Percentiles rank a stretch among this genome's conserved stretches.
phyloP scores from a whole-genome alignment of 2,329 filamentous ascomycete genomes.

The Bimuria novae-zelandiae region DNA sequence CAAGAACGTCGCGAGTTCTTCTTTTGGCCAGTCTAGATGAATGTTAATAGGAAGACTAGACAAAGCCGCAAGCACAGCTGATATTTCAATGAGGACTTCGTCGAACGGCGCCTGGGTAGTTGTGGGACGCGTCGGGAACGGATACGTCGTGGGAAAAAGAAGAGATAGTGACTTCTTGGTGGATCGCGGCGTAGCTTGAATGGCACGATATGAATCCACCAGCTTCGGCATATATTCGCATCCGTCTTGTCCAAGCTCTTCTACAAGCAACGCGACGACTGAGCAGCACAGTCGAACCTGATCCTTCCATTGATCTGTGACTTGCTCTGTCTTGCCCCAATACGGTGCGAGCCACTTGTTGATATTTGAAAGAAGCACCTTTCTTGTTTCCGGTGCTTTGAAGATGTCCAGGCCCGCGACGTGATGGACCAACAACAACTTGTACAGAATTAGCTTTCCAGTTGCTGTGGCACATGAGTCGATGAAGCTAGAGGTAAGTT shows the following conservation, averaged over 20 bases:
- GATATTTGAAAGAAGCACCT: slow-evolving; percentile 77
- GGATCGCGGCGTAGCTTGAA: slow-evolving; percentile 68
- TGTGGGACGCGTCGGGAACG: slow-evolving; percentile 77
- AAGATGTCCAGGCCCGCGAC: slow-evolving; percentile 85
- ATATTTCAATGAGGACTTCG: slow-evolving; percentile 85
- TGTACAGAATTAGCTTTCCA: slow-evolving; percentile 89
- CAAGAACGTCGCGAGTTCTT: slow-evolving; percentile 75
- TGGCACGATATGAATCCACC: slow-evolving; percentile 82
- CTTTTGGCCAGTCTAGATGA: slow-evolving; percentile 73
- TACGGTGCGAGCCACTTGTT: slow-evolving; percentile 90
- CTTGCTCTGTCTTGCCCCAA: slow-evolving; percentile 77
- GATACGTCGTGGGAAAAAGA: slow-evolving; percentile 87
- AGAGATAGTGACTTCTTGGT: slow-evolving; percentile 72
- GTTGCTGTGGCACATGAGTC: slow-evolving; percentile 86
- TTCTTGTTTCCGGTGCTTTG: slow-evolving; percentile 73
- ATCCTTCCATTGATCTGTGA: slow-evolving; percentile 86
- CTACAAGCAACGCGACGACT: slow-evolving; percentile 83
- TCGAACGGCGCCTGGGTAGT: slow-evolving; percentile 70
- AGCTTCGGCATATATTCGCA: slow-evolving; percentile 90
- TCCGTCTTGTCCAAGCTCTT: slow-evolving; percentile 77
- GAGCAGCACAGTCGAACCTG: slow-evolving; percentile 94
- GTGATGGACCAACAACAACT: slow-evolving; percentile 89
- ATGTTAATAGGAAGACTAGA: slow-evolving; percentile 75
- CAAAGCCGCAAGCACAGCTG: slow-evolving; percentile 81
- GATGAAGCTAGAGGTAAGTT: slow-evolving; percentile 91